phyloP scores from a whole-genome alignment of 257 asterid species.

The Solanum acaule region DNA sequence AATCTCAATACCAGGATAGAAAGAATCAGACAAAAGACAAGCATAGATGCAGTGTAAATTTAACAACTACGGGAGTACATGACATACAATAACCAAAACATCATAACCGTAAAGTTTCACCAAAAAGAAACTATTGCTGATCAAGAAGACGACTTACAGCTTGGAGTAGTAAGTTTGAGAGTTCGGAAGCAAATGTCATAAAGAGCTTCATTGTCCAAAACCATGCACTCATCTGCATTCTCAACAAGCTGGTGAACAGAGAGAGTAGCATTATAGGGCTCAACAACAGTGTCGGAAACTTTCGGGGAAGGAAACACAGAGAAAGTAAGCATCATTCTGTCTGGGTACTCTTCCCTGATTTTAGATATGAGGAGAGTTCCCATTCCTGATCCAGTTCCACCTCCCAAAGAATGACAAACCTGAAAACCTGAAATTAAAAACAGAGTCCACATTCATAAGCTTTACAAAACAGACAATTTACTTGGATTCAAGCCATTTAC shows the following conservation, averaged over 20 bases:
- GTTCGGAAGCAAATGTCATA: constrained; percentile 68
- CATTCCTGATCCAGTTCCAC: constrained; percentile 92
- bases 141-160: constrained; percentile 37
- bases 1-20: background rate
- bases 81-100: background rate
- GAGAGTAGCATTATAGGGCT: constrained; percentile 71
- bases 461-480: background rate
- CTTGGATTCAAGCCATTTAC: background rate
- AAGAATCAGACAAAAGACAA: background rate
- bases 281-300: constrained; percentile 76
- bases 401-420: constrained; percentile 78
- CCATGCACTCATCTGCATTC: constrained; percentile 81
- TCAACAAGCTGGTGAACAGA: constrained; percentile 81
- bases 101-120: background rate
- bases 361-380: constrained; percentile 75
- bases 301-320: constrained; percentile 80
- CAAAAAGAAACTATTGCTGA: background rate
- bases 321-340: constrained; percentile 80
- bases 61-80: background rate
- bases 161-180: constrained; percentile 66
- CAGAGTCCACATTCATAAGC: background rate
- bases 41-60: background rate
- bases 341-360: constrained; percentile 76
- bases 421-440: constrained; percentile 42
- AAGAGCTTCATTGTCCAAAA: constrained; percentile 66